Base-by-base conservation (phyloP, 2,329 filamentous ascomycete species). In the Chrysoporthe puriensis region DNA sequence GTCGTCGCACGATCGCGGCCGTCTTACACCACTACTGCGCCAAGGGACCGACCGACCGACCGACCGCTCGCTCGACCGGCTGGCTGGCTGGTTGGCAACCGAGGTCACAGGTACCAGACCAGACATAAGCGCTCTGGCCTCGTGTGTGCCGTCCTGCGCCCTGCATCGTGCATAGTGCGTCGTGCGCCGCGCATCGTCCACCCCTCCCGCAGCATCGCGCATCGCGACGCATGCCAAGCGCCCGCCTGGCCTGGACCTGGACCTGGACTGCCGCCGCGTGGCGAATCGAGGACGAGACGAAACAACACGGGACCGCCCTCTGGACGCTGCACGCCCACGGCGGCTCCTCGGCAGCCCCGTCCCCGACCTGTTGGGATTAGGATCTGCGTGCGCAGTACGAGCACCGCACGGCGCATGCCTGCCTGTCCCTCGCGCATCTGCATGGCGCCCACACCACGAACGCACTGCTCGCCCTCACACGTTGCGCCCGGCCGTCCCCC, bases 61-160 rank as follows among this genome's bases (percentile, higher is more conserved):
- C 26, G 26, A 26, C 26, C 2, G 26, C 2, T 2, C 26, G 26
- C 2, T 2, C 26, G 26, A 26, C 26, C 26, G 2, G 26, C 26
- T 26, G 26, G 26, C 26, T 26, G 26, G 26, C 26, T 26, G 26
- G 26, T 26, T 26, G 26, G 26, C 26, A 0, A 2, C 2, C 26
- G 2, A 26, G 26, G 26, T 26, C 26, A 26, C 26, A 26, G 26
- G 48, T 26, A 26, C 48, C 48, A 52, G 48, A 18, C 5, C 4
- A 21, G 26, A 54, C 50, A 54, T 54, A 54, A 54, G 50, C 50
- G 50, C 50, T 54, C 50, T 32, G 32, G 50, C 21, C 50, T 32
- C 21, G 26, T 26, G 11, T 54, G 50, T 54, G 26, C 13, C 48
- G 48, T 32, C 9, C 48, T 52, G 26, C 26, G 26, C 26, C 26